These are phyloP conservation scores for Metahyphopichia silvanorum DNA, from an alignment of 805 yeast genomes.

Conservation along the genomic window DNA sequence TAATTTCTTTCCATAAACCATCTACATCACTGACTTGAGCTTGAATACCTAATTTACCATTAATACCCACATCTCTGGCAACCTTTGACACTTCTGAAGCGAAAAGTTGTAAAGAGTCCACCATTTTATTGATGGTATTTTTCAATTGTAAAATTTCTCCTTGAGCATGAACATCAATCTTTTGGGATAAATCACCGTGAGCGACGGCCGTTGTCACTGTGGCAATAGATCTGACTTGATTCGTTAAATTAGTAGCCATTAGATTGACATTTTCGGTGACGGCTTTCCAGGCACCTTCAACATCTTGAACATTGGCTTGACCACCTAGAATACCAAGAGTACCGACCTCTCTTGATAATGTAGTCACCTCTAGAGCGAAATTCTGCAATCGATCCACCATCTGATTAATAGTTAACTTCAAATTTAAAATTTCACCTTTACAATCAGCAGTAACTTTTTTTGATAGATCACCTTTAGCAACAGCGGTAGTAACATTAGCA, in stretches of 20 bases:
- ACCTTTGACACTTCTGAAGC: conserved; percentile 88
- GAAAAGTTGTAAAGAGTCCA: conserved; percentile 82
- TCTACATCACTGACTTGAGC: conserved; percentile 90
- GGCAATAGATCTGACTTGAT: conserved; percentile 85
- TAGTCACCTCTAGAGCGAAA: conserved; percentile 45
- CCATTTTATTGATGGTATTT: conserved; percentile 88
- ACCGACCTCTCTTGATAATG: conserved; percentile 46
- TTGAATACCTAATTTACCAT: conserved; percentile 89
- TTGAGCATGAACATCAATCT: conserved; percentile 85
- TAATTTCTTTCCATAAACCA: conserved; percentile 89
- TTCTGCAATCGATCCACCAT: conserved; percentile 51
- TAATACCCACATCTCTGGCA: conserved; percentile 90
- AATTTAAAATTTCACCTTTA: conserved; percentile 55
- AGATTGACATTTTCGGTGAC: conserved; percentile 46
- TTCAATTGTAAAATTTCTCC: conserved; percentile 87
- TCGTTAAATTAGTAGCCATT: conserved; percentile 50
- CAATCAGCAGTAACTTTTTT: conserved; percentile 85
- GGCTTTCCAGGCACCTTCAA: conserved; percentile 50
- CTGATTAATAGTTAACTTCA: conserved; percentile 46
- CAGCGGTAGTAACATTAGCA: conserved; percentile 86
- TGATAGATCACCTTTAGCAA: conserved; percentile 77
- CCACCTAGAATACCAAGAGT: conserved; percentile 47
- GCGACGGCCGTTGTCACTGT: conserved; percentile 92
- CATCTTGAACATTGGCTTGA: conserved; percentile 50
- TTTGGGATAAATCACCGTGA: conserved; percentile 80